Conservation (phyloP, 805 yeast species). For the Yarrowia hollandica region DNA sequence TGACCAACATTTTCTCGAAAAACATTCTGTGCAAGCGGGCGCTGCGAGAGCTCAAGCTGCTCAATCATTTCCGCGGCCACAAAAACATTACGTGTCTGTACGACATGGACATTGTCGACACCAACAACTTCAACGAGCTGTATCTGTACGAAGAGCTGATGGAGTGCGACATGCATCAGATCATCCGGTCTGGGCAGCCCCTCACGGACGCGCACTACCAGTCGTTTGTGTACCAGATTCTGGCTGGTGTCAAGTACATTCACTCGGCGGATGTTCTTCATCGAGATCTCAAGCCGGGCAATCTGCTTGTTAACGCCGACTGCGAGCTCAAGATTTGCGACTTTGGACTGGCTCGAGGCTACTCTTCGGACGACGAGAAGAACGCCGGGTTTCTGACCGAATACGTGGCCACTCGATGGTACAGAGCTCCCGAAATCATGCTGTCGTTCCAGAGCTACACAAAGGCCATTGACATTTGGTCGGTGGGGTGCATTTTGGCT, state of each 20-base stretch:
- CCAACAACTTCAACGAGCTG: conserved; percentile 81
- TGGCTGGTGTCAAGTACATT: conserved; percentile 86
- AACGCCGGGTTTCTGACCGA: conserved; percentile 95
- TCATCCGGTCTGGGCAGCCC: conserved; percentile 89
- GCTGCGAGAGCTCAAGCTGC: conserved; percentile 80
- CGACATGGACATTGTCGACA: conserved; percentile 85
- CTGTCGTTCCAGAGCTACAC: conserved; percentile 91
- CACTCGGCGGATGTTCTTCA: conserved; percentile 93
- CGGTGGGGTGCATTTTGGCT: conserved; percentile 95
- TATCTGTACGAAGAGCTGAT: conserved; percentile 93
- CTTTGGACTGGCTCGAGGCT: conserved; percentile 94
- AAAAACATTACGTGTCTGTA: conserved; percentile 93
- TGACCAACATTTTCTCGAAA: conserved; percentile 89
- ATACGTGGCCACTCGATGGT: conserved; percentile 98
- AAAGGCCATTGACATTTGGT: conserved; percentile 96
- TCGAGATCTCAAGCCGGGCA: conserved; percentile 93
- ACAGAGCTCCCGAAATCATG: conserved; percentile 98
- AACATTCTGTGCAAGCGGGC: conserved; percentile 91
- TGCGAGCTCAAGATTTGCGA: conserved; percentile 96
- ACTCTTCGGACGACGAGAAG: conserved; percentile 74
- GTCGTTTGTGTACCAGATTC: conserved; percentile 84
- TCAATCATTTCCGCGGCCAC: conserved; percentile 93
- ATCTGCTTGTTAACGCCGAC: conserved; percentile 88
- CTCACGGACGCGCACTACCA: conserved; percentile 94
- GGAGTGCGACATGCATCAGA: conserved; percentile 99